phyloP scores from a whole-genome alignment of 2,329 filamentous ascomycete species.

The Anthostomella pinea region DNA sequence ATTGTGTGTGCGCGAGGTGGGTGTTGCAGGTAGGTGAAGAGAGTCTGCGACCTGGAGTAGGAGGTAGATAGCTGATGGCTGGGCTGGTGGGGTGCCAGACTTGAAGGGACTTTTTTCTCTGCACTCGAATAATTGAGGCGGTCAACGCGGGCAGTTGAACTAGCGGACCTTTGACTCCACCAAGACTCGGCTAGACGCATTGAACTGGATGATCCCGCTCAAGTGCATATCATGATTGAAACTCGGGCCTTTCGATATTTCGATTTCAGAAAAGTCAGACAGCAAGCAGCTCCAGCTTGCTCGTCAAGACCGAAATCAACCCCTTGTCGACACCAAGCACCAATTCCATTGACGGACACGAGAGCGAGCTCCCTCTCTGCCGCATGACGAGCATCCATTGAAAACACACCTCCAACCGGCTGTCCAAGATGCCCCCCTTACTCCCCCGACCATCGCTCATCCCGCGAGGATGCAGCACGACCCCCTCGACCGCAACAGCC shows the following conservation, averaged over 20 bases:
- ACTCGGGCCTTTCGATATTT: no score
- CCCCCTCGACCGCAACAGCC: constrained; percentile 23
- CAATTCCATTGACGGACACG: neutral
- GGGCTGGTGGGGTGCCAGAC: constrained; percentile 4
- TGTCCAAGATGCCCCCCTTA: constrained; percentile 17
- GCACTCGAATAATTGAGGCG: no score
- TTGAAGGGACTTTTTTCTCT: neutral
- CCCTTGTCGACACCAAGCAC: no score
- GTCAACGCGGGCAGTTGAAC: no score
- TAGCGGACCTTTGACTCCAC: no score
- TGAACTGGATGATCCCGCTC: no score
- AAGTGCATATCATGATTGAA: no score
- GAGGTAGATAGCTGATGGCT: constrained; percentile 11
- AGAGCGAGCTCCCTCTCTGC: neutral
- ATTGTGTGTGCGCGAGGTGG: constrained; percentile 46
- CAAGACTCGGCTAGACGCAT: no score
- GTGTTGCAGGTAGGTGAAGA: constrained; percentile 12
- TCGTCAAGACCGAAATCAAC: no score
- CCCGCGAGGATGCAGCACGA: constrained; percentile 11
- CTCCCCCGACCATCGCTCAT: constrained; percentile 11
- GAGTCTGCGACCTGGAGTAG: constrained; percentile 21
- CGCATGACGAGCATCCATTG: neutral
- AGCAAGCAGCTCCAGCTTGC: no score
- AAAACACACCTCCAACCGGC: constrained; percentile 1
- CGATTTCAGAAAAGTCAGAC: constrained; percentile 6